These are phyloP conservation scores for Pseudocercospora pini-densiflorae DNA, from an alignment of 2,329 filamentous ascomycete species.

Conservation along the genomic window DNA sequence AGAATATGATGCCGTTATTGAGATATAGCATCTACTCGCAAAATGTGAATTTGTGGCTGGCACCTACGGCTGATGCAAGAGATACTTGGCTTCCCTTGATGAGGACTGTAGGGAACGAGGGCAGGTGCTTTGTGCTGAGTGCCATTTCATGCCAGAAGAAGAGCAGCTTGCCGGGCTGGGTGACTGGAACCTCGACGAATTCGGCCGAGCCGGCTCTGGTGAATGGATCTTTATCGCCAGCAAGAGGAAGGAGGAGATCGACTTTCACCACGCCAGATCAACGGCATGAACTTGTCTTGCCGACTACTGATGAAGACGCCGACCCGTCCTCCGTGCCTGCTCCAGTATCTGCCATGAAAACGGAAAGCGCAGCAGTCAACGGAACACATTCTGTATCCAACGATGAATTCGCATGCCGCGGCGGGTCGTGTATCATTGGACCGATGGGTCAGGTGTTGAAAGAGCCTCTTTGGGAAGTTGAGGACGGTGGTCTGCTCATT, in stretches of 20 bases:
- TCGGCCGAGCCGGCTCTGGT: background rate
- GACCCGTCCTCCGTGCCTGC: conserved; percentile 15
- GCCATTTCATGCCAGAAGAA: conserved; percentile 79
- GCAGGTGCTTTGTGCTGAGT: conserved; percentile 82
- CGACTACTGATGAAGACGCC: conserved; percentile 29
- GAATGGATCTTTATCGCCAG: conserved; percentile 18
- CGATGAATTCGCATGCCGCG: conserved; percentile 67
- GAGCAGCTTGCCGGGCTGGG: conserved; percentile 63
- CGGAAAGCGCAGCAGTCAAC: conserved; percentile 14
- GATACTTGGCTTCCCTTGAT: conserved; percentile 84
- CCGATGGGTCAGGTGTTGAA: conserved; percentile 79
- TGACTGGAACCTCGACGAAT: conserved; percentile 42
- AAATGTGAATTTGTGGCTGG: conserved; percentile 89
- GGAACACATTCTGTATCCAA: conserved; percentile 28
- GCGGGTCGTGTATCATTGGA: conserved; percentile 81
- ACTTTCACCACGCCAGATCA: conserved; percentile 52
- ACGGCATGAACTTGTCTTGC: conserved; percentile 60
- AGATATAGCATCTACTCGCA: conserved; percentile 84
- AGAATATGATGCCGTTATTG: conserved; percentile 92
- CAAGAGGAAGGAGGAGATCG: conserved; percentile 42
- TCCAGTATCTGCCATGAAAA: conserved; percentile 9
- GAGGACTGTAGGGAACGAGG: conserved; percentile 79
- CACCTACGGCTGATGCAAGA: conserved; percentile 83
- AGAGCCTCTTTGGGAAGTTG: conserved; percentile 80
- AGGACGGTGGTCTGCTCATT: conserved; percentile 68